phyloP scores from a whole-genome alignment of 139 green algal species.

The Chlamydomonas schloesseri region DNA sequence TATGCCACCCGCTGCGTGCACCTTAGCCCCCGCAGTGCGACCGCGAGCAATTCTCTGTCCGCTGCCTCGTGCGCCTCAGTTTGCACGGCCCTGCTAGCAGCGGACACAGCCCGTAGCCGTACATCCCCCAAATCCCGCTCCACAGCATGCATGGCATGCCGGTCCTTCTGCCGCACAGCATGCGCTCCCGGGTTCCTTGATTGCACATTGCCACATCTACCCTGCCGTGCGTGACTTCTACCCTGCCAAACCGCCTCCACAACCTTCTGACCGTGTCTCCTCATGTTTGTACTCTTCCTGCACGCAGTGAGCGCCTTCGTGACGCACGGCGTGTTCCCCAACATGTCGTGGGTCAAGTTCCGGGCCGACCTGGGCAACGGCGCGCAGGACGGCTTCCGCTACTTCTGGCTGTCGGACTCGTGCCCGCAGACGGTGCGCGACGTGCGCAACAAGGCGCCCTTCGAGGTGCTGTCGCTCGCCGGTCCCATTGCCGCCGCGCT shows the following conservation, averaged over 20 bases:
- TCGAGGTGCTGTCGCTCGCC: constrained; percentile 94
- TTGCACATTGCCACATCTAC: no score
- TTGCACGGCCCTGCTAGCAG: not conserved
- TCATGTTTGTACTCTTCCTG: no score
- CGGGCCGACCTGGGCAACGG: constrained; percentile 61
- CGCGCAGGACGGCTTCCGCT: constrained; percentile 75
- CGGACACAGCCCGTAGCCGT: not conserved
- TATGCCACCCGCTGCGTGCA: constrained; percentile 9
- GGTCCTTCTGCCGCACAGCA: no score
- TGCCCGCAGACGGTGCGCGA: constrained; percentile 86
- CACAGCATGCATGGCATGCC: no score
- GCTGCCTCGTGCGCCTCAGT: not conserved
- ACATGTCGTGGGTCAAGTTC: constrained; percentile 89
- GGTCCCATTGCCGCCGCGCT: constrained; percentile 90
- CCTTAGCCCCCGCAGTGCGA: not conserved
- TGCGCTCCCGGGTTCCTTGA: no score
- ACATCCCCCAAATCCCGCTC: not conserved
- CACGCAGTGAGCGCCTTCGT: constrained; percentile 95
- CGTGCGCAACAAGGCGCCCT: constrained; percentile 81
- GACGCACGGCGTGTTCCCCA: constrained; percentile 98
- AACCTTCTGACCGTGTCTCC: no score
- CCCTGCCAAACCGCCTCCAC: no score
- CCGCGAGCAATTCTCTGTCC: not conserved
- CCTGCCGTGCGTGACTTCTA: no score
- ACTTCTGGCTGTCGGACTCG: constrained; percentile 98